Conservation (phyloP, 805 yeast species). For the Ascoidea tarda region DNA sequence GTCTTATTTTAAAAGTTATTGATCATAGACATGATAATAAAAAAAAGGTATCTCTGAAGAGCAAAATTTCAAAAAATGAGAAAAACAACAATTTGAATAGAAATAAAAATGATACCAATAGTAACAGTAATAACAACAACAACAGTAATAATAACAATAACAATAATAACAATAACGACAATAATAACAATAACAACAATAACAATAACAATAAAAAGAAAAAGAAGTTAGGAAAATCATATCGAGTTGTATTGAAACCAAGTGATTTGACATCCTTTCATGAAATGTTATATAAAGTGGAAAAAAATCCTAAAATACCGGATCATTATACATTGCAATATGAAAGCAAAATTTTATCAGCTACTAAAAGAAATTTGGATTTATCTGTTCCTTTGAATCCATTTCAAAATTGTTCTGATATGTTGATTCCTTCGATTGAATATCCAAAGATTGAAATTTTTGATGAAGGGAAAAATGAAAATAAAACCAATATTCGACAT, state of each 20-base stretch:
- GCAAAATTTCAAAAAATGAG: too few relatives aligned
- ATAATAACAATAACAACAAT: background rate
- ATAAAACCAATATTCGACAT: constrained; percentile 25
- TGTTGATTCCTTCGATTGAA: constrained; percentile 31
- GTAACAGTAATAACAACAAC: constrained; percentile 7
- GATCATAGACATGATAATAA: constrained; percentile 46
- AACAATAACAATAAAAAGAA: constrained; percentile 8
- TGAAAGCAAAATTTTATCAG: constrained; percentile 76
- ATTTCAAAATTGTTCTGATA: constrained; percentile 29
- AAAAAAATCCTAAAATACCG: constrained; percentile 43
- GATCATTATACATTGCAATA: constrained; percentile 68
- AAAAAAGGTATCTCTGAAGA: too few relatives aligned
- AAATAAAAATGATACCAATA: background rate
- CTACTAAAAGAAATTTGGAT: constrained; percentile 68
- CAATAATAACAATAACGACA: background rate
- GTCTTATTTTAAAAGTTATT: constrained; percentile 70
- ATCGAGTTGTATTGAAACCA: constrained; percentile 66
- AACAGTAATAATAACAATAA: background rate
- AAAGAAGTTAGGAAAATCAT: constrained; percentile 48
- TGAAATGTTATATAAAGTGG: constrained; percentile 76
- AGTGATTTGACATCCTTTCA: constrained; percentile 72
- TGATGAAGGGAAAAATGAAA: constrained; percentile 20
- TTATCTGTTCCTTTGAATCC: constrained; percentile 65
- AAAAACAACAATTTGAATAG: background rate
- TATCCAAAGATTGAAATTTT: constrained; percentile 23